A percentile compares a stretch with the other conserved stretches of the same genome.
These are phyloP conservation scores for Clonostachys rhizophaga DNA, from an alignment of 2,329 filamentous ascomycete genomes.

Conservation along the genomic window DNA sequence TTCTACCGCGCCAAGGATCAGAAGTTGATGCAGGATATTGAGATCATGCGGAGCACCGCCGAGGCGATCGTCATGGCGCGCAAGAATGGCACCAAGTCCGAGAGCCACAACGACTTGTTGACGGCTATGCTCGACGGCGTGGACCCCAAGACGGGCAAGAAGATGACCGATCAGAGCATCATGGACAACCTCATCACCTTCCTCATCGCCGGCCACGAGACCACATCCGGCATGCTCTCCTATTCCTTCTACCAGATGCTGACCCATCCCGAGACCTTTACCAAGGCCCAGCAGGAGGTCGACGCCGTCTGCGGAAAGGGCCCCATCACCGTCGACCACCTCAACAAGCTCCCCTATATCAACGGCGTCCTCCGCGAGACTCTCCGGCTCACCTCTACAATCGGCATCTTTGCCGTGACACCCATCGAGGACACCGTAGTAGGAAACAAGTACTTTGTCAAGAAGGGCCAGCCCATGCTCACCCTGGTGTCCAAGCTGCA, in stretches of 20 bases:
- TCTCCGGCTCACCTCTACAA: slow-evolving; percentile 15
- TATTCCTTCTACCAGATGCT: slow-evolving; percentile 57
- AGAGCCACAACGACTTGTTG: slow-evolving; percentile 59
- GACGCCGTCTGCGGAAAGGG: slow-evolving; percentile 52
- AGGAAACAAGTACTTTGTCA: slow-evolving; percentile 46
- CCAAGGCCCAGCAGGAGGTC: slow-evolving; percentile 56
- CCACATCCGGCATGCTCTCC: slow-evolving; percentile 55
- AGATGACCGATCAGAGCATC: slow-evolving; percentile 53
- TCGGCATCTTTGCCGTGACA: slow-evolving; percentile 11
- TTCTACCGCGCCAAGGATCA: not conserved
- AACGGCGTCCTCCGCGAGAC: slow-evolving; percentile 58
- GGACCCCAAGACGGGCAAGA: slow-evolving; percentile 59
- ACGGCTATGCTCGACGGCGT: slow-evolving; percentile 59
- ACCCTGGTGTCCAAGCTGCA: slow-evolving; percentile 43
- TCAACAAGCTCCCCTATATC: slow-evolving; percentile 59
- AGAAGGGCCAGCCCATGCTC: slow-evolving; percentile 33
- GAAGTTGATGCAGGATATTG: slow-evolving; percentile 24
- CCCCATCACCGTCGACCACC: slow-evolving; percentile 50
- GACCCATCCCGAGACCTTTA: slow-evolving; percentile 48
- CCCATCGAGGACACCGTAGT: slow-evolving; percentile 31
- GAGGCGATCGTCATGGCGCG: slow-evolving; percentile 45
- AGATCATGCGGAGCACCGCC: slow-evolving; percentile 40
- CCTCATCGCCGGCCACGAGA: slow-evolving; percentile 61
- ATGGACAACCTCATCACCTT: slow-evolving; percentile 67
- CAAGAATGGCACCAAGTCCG: slow-evolving; percentile 36